Percentiles rank a stretch among this genome's conserved stretches.
Evolutionary conservation across 2,329 filamentous ascomycete species (phyloP).

Genomic region (Clarireedia monteithiana): DNA sequence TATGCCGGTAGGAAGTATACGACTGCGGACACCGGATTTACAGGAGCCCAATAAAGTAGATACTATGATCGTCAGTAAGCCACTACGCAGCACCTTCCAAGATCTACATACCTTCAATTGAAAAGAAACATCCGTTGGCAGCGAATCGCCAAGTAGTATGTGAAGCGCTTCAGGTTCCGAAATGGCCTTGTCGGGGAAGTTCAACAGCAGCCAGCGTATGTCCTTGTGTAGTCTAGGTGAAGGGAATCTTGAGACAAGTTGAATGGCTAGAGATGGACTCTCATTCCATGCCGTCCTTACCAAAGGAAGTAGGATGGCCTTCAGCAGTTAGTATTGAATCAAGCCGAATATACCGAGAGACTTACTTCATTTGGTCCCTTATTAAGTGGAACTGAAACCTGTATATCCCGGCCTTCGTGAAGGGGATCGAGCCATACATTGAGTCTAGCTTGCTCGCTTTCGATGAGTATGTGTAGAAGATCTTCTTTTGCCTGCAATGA

Average conservation of each 20-base stretch:
- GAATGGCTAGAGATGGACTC: conserved; percentile 77
- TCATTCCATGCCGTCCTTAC: conserved; percentile 82
- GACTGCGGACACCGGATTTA: conserved; percentile 87
- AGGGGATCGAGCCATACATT: conserved; percentile 86
- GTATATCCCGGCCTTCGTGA: conserved; percentile 49
- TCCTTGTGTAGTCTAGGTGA: conserved; percentile 66
- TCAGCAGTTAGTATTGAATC: conserved; percentile 1
- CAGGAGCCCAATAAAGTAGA: conserved; percentile 83
- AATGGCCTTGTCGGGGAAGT: conserved; percentile 76
- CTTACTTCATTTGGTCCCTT: conserved; percentile 38
- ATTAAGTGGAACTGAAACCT: conserved; percentile 6
- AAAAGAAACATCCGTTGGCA: conserved; percentile 72
- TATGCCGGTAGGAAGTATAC: conserved; percentile 91
- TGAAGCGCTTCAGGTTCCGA: conserved; percentile 75
- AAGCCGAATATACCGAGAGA: conserved; percentile 15
- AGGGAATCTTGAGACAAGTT: conserved; percentile 72
- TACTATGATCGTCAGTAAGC: conserved; percentile 48
- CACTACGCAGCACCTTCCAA: neutral
- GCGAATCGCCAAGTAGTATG: conserved; percentile 65
- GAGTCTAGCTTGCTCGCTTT: conserved; percentile 77
- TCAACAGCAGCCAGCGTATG: conserved; percentile 71
- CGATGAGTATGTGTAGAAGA: conserved; percentile 70
- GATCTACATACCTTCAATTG: conserved; percentile 68
- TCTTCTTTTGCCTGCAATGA: conserved; percentile 73
- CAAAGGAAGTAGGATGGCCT: conserved; percentile 40